A percentile compares a stretch with the other conserved stretches of the same genome.
phyloP scores from a whole-genome alignment of 441 rosid genomes.

The Adansonia gregorii region DNA sequence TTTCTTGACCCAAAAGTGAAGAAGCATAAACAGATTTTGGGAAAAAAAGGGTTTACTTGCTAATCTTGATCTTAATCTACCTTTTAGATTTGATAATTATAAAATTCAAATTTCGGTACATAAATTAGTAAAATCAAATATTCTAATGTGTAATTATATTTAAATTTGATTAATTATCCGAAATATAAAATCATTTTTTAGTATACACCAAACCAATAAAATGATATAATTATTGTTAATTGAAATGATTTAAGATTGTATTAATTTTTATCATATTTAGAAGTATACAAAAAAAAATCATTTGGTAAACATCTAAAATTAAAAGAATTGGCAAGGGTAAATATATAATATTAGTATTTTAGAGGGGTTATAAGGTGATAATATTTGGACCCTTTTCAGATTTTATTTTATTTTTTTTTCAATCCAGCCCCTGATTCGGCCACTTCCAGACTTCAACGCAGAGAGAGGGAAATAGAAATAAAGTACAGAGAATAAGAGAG shows the following conservation, averaged over 20 bases:
- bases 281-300: not conserved
- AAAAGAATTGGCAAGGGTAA: not conserved
- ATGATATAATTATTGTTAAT: no score
- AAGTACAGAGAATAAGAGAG: constrained; percentile 9
- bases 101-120: no score
- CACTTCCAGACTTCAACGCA: constrained; percentile 25
- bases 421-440: constrained; percentile 27
- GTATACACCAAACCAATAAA: no score
- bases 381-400: not conserved
- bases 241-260: no score
- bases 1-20: not conserved
- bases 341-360: not conserved
- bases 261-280: no score
- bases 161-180: no score
- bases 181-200: no score
- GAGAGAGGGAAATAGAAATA: constrained; percentile 15
- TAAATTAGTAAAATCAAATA: no score
- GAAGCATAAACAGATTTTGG: not conserved
- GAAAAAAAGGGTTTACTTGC: not conserved
- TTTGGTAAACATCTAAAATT: constrained; percentile 17
- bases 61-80: not conserved
- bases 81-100: not conserved
- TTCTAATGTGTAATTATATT: no score
- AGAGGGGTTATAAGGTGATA: constrained; percentile 22
- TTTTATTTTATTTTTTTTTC: constrained; percentile 10